Evolutionary conservation across 2,329 filamentous ascomycete genomes (phyloP), one percentile per base, ranked within the genome.

Genomic region (Monosporascus sp.): DNA sequence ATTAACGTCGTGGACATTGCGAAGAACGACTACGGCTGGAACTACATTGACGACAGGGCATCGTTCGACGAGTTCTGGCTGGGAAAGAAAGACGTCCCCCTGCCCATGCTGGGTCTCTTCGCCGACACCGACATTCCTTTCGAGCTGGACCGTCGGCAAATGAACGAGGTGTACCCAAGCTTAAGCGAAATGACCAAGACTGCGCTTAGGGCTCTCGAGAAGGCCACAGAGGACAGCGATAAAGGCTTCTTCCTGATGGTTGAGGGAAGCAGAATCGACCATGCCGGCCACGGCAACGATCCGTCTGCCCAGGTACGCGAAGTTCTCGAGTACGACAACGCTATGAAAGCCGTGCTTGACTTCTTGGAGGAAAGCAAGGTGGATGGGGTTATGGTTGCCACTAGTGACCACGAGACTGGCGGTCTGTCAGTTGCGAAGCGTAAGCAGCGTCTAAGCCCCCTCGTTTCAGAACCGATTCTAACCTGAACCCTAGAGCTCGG

Each of bases 181-280:
- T 76, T 99, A 41, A 88, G 89, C 66, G 92, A 97, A 71, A 97
- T 97, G 91, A 84, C 93, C 8, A 79, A 81, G 60, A 90, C 89
- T 17, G 93, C 94, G 1, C 76, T 99, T 56, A 83, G 80, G 15
- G 85, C 89, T 1, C 81, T 99, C 24, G 87, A 88, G 57, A 84
- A 85, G 54, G 94, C 92, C 0, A 97, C 94, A 0, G 78, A 82
- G 65, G 78, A 92, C 65, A 90, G 83, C 57, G 90, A 97, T 42
- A 85, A 95, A 70, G 94, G 94, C 5, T 99, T 97, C 77, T 99
- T 99, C 73, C 77, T 99, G 62, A 96, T 99, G 93, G 95, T 99
- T 56, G 94, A 99, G 71, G 94, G 92, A 5, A 96, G 90, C 63
- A 82, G 94, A 42, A 97, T 99, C 63, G 94, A 99, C 65, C 94